A percentile compares a stretch with the other conserved stretches of the same genome.
These are phyloP conservation scores for Chlorella sp. DNA, from an alignment of 139 green algal genomes.

Conservation along the genomic window DNA sequence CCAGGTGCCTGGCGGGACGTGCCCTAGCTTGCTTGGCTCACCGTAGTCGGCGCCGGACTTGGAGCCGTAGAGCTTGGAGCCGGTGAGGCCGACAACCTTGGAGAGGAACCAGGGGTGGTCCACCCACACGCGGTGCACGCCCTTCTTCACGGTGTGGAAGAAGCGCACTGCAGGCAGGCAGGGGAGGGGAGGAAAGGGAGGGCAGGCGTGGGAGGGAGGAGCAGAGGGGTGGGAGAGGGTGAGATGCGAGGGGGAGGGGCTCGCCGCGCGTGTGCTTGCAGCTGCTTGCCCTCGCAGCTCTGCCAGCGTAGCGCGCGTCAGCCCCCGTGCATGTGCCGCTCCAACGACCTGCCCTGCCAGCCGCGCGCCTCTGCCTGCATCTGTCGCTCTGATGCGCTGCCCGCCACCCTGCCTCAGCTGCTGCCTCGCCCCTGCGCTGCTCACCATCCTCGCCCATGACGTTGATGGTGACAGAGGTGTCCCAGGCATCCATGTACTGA, in stretches of 20 bases:
- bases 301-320: too few relatives aligned
- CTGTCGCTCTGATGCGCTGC: too few relatives aligned
- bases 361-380: not conserved
- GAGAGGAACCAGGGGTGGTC: conserved; percentile 82
- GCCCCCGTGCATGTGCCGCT: too few relatives aligned
- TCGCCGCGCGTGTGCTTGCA: too few relatives aligned
- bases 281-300: too few relatives aligned
- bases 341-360: not conserved
- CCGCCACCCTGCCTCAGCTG: too few relatives aligned
- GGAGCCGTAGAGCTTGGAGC: conserved; percentile 95
- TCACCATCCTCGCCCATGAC: conserved; percentile 79
- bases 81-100: conserved; percentile 97
- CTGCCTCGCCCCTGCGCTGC: not conserved
- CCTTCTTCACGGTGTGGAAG: conserved; percentile 97
- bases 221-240: not conserved
- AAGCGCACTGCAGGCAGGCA: conserved; percentile 75
- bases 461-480: conserved; percentile 85
- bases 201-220: too few relatives aligned
- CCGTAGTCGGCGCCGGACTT: conserved; percentile 90
- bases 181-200: not conserved
- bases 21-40: too few relatives aligned
- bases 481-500: conserved; percentile 96
- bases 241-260: too few relatives aligned
- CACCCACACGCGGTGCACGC: conserved; percentile 95
- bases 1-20: too few relatives aligned